Base-by-base conservation (phyloP, 2,329 filamentous ascomycete genomes). In the Metarhizium anisopliae region DNA sequence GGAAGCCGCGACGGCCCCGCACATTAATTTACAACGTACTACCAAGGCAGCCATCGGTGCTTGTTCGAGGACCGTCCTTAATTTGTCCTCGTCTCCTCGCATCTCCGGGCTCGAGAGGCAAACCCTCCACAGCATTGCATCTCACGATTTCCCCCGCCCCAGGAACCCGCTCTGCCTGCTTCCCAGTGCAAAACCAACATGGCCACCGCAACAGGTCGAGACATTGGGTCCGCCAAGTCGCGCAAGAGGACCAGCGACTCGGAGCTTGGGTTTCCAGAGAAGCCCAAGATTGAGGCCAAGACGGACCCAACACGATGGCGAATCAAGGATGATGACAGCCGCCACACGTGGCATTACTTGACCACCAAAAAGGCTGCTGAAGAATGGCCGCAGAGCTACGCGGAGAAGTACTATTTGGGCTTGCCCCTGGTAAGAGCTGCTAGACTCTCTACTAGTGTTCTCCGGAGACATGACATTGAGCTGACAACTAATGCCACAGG, bases 321-420 rank as follows among this genome's bases (percentile, higher is more conserved):
- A 59, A 74, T 97, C 68, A 81, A 84, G 59, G 87, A 95, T 66
- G 89, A 95, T 58, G 80, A 83, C 53, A 93, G 94, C 51, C 81
- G 89, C 55, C 91, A 96, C 64, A 96, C 90, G 52, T 99, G 94
- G 94, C 89, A 94, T 65, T 99, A 97, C 67, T 76, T 99, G 3
- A 82, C 83, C 10, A 86, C 94, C 54, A 80, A 84, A 29, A 79
- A 89, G 57, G 84, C 89, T 55, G 72, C 79, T 7, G 77, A 87
- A 63, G 74, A 82, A 56, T 96, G 93, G 92, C 91, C 93, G 5
- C 92, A 96, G 72, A 87, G 83, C 29, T 79, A 77, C 55, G 90
- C 91, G n/a, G 95, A 99, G 68, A 96, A 90, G 70, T 95, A 91
- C 70, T 89, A 85, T 65, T 70, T 99, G 18, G 90, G 90, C 18